A percentile compares a stretch with the other conserved stretches of the same genome.
These are phyloP conservation scores for Backusella australiensis DNA, from an alignment of 192 early-diverging fungal genomes.

Conservation along the genomic window DNA sequence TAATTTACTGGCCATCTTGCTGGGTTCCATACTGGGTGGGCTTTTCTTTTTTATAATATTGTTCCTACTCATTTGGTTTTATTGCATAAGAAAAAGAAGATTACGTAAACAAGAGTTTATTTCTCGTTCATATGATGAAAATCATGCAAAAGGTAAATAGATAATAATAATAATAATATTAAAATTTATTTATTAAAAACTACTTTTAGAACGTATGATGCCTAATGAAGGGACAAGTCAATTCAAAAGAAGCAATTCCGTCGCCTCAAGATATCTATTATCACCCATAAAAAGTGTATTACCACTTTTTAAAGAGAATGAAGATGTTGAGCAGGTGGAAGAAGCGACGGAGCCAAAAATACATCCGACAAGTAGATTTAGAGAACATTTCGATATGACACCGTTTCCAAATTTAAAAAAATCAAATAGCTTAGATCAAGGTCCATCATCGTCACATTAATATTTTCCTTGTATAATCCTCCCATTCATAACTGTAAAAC, in stretches of 20 bases:
- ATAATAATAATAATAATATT: neutral
- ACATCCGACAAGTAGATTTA: constrained; percentile 1
- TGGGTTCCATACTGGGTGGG: neutral
- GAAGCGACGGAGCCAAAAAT: neutral
- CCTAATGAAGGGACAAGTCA: neutral
- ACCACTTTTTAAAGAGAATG: neutral
- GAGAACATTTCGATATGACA: neutral
- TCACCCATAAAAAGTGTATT: neutral
- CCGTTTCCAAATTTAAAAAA: neutral
- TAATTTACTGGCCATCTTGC: neutral
- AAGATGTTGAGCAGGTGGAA: neutral
- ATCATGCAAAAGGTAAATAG: neutral
- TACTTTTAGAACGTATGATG: neutral
- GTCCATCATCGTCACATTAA: neutral
- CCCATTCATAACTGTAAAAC: no score
- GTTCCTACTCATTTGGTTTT: neutral
- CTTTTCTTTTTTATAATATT: neutral
- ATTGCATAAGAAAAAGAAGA: neutral
- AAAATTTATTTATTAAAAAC: neutral
- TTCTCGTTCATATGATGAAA: neutral
- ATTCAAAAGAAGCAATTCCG: neutral
- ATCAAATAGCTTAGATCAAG: constrained; percentile 1
- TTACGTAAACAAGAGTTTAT: neutral
- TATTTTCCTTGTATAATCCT: neutral
- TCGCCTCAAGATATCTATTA: neutral